Base-by-base conservation (phyloP, 2,329 filamentous ascomycete species). In the Sarocladium strictum region DNA sequence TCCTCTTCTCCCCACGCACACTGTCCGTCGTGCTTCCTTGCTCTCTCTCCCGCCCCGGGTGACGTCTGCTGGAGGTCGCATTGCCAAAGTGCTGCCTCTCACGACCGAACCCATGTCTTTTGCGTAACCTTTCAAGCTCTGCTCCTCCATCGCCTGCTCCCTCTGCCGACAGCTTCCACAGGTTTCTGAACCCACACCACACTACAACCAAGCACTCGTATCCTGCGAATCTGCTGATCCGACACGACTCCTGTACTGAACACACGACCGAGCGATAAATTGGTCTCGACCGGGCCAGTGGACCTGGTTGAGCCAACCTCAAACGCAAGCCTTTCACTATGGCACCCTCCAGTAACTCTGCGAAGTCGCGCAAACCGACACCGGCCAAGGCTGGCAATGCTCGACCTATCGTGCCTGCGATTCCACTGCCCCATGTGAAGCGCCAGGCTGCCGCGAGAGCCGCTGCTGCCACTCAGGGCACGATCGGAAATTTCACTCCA, bases 351-450 rank as follows among this genome's bases (percentile, higher is more conserved):
- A 69, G 64, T 61, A 66, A 64, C 59, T 62, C 65, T 43, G 61
- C 59, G 57, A 68, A 65, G 61, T 9, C 38, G n/a, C 32, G 15
- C 32, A 33, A 41, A 37, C 59, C 54, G 54, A 59, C 49, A 62
- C 32, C 33, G 32, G 17, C 26, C 29, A 63, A 66, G 53, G 62
- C 59, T 55, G 17, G 27, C 17, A 23, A 14, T 11, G 57, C 63
- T 55, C 70, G 68, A 58, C 63, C 67, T 49, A 64, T 73, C 38
- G 62, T 69, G 55, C 71, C 71, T 56, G 71, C 65, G 54, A 66
- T 73, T 45, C 71, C 71, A 50, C 59, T 73, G 57, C 68, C 68
- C 17, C 65, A 70, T 57, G 63, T 69, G 52, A 73, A 71, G 59
- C 69, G 70, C 55, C 65, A 71, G 59, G 65, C 67, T 55, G 66